phyloP scores from a whole-genome alignment of 441 rosid species.

The Bruguiera hainesii region DNA sequence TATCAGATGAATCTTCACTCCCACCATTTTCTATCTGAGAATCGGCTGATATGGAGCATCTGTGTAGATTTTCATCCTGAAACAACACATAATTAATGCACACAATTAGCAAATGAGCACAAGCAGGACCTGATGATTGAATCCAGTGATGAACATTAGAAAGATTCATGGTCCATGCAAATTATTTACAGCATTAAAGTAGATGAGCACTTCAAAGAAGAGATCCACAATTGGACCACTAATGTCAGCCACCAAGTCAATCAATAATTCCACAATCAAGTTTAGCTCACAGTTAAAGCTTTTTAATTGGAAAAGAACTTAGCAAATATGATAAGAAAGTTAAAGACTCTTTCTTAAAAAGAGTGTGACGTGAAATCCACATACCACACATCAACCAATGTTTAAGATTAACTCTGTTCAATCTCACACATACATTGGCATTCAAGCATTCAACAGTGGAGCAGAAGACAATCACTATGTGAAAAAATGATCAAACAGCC shows the following conservation, averaged over 20 bases:
- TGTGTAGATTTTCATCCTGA: slow-evolving; percentile 92
- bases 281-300: neutral
- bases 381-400: neutral
- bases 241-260: neutral
- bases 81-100: slow-evolving; percentile 26
- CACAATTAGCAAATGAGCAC: neutral
- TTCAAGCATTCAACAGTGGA: slow-evolving; percentile 14
- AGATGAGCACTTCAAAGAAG: neutral
- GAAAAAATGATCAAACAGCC: slow-evolving; percentile 16
- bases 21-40: slow-evolving; percentile 90
- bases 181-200: neutral
- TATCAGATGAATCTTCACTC: slow-evolving; percentile 87
- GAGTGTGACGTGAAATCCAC: neutral
- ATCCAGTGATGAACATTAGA: neutral
- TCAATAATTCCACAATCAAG: neutral
- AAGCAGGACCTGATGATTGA: neutral
- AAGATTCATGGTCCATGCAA: neutral
- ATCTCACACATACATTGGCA: neutral
- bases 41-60: slow-evolving; percentile 92
- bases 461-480: slow-evolving; percentile 1
- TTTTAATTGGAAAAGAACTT: neutral
- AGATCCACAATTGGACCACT: neutral
- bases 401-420: neutral
- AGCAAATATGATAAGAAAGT: neutral
- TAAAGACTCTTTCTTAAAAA: neutral